These are phyloP conservation scores for Drechslerella stenobrocha DNA, from an alignment of 2,329 filamentous ascomycete genomes.

Conservation along the genomic window DNA sequence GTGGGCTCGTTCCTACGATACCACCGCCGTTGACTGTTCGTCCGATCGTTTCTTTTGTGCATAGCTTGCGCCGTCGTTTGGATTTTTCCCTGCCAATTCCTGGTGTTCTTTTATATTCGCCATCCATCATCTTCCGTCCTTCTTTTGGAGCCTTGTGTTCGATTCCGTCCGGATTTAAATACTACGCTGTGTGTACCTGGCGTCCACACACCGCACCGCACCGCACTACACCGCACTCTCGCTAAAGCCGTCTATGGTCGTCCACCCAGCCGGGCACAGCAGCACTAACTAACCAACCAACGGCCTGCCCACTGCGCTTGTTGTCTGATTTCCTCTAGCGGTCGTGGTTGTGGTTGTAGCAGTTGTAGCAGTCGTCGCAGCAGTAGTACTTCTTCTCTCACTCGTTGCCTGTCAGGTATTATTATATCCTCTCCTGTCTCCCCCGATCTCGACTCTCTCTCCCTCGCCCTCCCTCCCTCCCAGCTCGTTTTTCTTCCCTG, in stretches of 20 bases:
- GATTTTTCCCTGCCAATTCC: not conserved
- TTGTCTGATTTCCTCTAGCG: constrained; percentile 12
- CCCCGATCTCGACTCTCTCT: constrained; percentile 29
- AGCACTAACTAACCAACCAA: constrained; percentile 38
- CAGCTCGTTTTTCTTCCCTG: not conserved
- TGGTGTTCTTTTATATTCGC: constrained; percentile 14
- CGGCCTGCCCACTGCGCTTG: constrained; percentile 40
- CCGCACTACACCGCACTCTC: constrained; percentile 15
- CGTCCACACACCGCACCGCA: not conserved
- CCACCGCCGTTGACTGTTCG: constrained; percentile 20
- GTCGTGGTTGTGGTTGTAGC: too few relatives aligned
- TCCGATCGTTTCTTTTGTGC: constrained; percentile 22
- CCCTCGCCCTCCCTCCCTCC: not conserved
- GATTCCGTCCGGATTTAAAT: constrained; percentile 44
- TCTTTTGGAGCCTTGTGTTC: constrained; percentile 38
- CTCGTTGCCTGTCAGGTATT: constrained; percentile 38
- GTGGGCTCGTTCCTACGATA: constrained; percentile 37
- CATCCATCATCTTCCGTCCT: constrained; percentile 16
- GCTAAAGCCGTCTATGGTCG: constrained; percentile 49
- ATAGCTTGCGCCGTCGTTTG: constrained; percentile 3
- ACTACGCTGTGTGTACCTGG: constrained; percentile 37
- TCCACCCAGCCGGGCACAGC: constrained; percentile 18
- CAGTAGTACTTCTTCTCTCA: constrained; percentile 5
- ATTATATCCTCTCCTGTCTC: constrained; percentile 36
- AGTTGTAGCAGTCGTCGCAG: too few relatives aligned